These are phyloP conservation scores for Chaetomium olivaceum DNA, from an alignment of 2,329 filamentous ascomycete genomes.

Conservation along the genomic window DNA sequence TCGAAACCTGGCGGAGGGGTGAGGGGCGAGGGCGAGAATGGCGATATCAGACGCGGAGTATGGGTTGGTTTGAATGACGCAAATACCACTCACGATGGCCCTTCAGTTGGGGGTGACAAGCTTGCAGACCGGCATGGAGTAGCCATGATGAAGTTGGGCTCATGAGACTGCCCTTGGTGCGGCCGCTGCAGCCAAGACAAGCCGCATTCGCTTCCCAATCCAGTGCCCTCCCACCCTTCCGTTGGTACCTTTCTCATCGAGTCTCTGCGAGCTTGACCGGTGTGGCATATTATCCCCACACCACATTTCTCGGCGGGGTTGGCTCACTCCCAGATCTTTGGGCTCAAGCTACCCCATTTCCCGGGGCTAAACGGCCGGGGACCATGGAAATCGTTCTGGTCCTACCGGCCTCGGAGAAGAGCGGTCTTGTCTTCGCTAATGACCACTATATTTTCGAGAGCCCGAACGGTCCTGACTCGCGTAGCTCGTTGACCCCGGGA, in stretches of 20 bases:
- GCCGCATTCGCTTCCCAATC: slow-evolving; percentile 11
- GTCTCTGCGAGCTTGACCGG: slow-evolving; percentile 11
- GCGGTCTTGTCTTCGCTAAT: neutral
- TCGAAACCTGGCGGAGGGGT: no score
- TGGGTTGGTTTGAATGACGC: slow-evolving; percentile 9
- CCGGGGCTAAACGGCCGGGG: neutral
- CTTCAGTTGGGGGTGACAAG: neutral
- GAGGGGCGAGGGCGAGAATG: neutral
- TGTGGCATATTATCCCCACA: slow-evolving; percentile 9
- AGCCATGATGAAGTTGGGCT: neutral
- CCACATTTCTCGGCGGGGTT: neutral
- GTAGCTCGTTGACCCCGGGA: neutral
- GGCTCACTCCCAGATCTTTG: neutral
- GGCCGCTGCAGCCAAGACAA: slow-evolving; percentile 10
- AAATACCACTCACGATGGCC: neutral
- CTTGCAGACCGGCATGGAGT: slow-evolving; percentile 2
- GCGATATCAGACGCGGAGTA: neutral
- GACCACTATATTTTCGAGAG: neutral
- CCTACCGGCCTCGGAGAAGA: neutral
- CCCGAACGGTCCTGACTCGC: neutral
- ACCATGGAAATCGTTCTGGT: neutral
- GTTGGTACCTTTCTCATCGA: slow-evolving; percentile 10
- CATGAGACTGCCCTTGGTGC: neutral
- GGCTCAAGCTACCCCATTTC: neutral
- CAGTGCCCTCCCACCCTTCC: slow-evolving; percentile 9